Evolutionary conservation across 805 yeast genomes (phyloP).

Genomic region (Sugiyamaella smithiae): DNA sequence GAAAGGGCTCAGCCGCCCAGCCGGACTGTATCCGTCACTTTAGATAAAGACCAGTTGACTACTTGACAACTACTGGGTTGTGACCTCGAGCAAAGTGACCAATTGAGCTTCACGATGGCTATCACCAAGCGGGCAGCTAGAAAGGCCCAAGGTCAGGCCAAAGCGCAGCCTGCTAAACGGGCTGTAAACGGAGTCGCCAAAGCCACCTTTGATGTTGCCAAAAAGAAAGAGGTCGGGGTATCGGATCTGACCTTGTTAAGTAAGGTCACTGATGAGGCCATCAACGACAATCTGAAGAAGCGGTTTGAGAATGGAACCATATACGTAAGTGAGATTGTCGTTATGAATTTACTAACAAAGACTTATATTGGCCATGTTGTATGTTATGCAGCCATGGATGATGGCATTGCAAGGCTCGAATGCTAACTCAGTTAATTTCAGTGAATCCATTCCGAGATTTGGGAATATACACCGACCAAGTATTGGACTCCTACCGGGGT

Average conservation of each 20-base stretch:
- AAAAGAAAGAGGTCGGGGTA: constrained; percentile 97
- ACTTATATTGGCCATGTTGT: constrained; percentile 39
- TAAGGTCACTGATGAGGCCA: constrained; percentile 85
- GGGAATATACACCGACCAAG: constrained; percentile 87
- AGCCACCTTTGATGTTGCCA: constrained; percentile 83
- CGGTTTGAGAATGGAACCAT: constrained; percentile 87
- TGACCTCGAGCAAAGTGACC: not conserved
- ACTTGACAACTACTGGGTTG: constrained; percentile 1
- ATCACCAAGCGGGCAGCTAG: constrained; percentile 71
- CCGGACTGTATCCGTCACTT: not conserved
- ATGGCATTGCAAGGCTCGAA: not conserved
- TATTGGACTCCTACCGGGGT: constrained; percentile 74
- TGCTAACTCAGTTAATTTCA: constrained; percentile 58
- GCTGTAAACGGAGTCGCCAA: constrained; percentile 64
- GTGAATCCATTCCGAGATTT: constrained; percentile 95
- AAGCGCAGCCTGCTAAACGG: constrained; percentile 31
- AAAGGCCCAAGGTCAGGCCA: constrained; percentile 53
- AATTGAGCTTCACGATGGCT: constrained; percentile 49
- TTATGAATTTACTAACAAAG: constrained; percentile 18
- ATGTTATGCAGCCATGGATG: constrained; percentile 15
- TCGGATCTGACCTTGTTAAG: constrained; percentile 88
- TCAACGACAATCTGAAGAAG: constrained; percentile 85
- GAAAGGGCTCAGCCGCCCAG: not conserved
- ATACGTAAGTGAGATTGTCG: constrained; percentile 47
- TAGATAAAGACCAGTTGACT: not conserved